Evolutionary conservation across 345 rosid species (phyloP), one percentile per base, ranked within the genome.

Genomic region (Kandelia obovata): DNA sequence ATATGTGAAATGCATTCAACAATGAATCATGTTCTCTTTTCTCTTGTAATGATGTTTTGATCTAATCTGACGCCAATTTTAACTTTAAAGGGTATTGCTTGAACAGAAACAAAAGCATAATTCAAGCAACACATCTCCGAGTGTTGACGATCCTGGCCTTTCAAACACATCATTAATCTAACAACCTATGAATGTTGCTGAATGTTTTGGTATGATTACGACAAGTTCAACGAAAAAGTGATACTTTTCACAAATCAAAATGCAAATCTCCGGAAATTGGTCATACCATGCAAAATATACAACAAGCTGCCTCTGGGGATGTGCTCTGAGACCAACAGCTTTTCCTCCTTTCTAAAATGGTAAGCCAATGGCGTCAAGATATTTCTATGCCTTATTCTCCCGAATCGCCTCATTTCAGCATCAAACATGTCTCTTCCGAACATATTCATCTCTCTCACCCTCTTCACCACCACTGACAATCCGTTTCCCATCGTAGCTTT

Each of bases 301-400:
- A 87, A 75, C 68, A 94, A 79, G 82, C 95, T 94, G 80, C 97
- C 92, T 66, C 83, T 88, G 51, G 97, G 85, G 78, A 91, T 81
- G 71, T 82, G 86, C 57, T 91, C 91, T 13, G 96, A 87, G 47
- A 94, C 87, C 19, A 94, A 60, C 39, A 94, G 89, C 80, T 91
- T 94, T 86, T 94, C 98, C 61, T 94, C 97, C 49, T 76, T 83
- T 58, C 96, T 80, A 75, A 68, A 91, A 66, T 94, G 96, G 66
- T 86, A 94, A 0, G 96, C 97, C 73, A 94, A 76, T 15, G 97
- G 97, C 1, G 93, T 73, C 73, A 88, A 82, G 43, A 94, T 67
- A 58, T 94, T 87, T 30, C 76, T 81, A 80, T 94, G 97, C 0
- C 73, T 79, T 15, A 91, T 67, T 61, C 71, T 75, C 37, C 96